Base-by-base conservation (phyloP, 164 flowering plant species). In the Nelumbo lutea region DNA sequence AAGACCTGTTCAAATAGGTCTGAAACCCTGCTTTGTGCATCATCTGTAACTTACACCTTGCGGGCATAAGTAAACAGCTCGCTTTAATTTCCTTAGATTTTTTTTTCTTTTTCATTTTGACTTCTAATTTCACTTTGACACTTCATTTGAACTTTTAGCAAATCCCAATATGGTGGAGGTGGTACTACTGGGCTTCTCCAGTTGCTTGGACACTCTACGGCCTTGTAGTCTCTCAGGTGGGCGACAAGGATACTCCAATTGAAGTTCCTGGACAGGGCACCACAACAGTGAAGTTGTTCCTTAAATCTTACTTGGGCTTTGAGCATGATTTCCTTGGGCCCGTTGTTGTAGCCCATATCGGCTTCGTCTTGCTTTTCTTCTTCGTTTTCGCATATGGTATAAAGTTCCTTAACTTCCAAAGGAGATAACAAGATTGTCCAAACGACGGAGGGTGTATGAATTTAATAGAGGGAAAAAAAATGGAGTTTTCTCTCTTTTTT, bases 331-430 rank as follows among this genome's bases (percentile, higher is more conserved):
- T 93, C 76, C 87, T 93, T 41, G 85, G 85, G 1, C 82, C 60
- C 7, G 88, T 89, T 46, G 90, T 80, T 1, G 76, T 61, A 2
- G 92, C 80, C 2, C 93, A 90, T 68, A 40, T 88, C 13, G 87
- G 78, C 9, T 88, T 85, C 76, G 81, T 83, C 48, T 15, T 82
- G 7, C 74, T 82, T 68, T 88, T 90, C 81, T 67, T 82, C 70
- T 81, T 84, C 3, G 84, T 85, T 47, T 91, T 91, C 65, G 90
- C 85, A 4, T 88, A 75, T 67, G 86, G 83, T 44, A 89, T 91
- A 81, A 91, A 86, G 82, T 84, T 68, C 80, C 74, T 89, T 60
- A 91, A 91, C 77, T 91, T 87, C 85, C 96, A 88, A 68, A 88
- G 78, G 64, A 83, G 90, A 80, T 91, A 72, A 74, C 10, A 56